phyloP scores from a whole-genome alignment of 108 stramenopile genomes.

The Stephanodiscus minutulus region DNA sequence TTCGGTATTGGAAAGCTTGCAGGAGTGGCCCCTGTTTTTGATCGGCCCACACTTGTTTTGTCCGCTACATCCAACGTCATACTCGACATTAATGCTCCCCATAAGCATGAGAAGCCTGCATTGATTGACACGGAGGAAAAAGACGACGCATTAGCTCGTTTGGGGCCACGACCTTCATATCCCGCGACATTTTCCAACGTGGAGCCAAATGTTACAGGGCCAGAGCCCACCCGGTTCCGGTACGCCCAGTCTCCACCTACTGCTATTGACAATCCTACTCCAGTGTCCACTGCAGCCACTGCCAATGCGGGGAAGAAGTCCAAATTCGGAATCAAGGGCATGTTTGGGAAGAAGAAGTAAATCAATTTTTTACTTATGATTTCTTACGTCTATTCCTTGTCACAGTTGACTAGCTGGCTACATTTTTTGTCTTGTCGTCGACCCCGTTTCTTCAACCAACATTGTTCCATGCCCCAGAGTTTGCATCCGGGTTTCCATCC shows the following conservation, averaged over 20 bases:
- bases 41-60: conserved; percentile 1
- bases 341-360: conserved; percentile 18
- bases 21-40: conserved; percentile 17
- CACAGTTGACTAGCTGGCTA: neutral
- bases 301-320: neutral
- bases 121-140: neutral
- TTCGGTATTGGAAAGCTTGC: conserved; percentile 48
- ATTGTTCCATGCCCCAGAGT: neutral
- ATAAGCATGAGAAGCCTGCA: neutral
- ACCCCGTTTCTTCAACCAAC: neutral
- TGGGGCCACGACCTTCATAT: neutral
- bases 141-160: neutral
- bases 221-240: neutral
- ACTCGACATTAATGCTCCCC: conserved; percentile 14
- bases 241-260: neutral
- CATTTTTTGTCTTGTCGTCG: neutral
- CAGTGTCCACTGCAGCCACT: neutral
- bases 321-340: conserved; percentile 2
- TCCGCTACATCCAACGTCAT: conserved; percentile 15
- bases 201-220: neutral
- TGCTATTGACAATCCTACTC: neutral
- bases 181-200: neutral
- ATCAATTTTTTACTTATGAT: neutral
- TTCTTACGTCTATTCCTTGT: neutral
- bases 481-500: neutral